Conservation (phyloP, 768 basidiomycete species). For the Psilocybe cyanescens region DNA sequence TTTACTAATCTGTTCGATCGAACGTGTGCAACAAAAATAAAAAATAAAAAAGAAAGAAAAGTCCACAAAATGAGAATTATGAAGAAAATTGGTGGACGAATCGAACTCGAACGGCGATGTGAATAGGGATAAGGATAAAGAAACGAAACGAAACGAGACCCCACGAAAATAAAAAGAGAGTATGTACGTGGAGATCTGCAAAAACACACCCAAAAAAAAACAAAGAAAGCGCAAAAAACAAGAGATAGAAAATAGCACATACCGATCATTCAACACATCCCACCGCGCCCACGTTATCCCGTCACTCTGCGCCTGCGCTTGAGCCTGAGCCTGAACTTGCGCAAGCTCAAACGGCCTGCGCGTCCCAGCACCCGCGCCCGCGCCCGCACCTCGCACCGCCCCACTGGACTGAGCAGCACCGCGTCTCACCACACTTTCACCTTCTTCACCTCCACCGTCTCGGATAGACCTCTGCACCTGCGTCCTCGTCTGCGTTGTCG, state of each 20-base stretch:
- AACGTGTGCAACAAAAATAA: no score
- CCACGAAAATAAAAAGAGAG: background rate
- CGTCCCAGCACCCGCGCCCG: background rate
- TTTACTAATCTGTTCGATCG: no score
- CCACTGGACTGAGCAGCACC: background rate
- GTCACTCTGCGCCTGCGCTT: constrained; percentile 26
- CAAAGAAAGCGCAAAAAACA: no score
- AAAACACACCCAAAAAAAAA: background rate
- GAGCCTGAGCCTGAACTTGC: background rate
- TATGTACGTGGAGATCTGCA: no score
- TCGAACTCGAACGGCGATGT: no score
- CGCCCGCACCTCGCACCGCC: background rate
- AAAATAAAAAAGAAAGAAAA: no score
- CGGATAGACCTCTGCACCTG: no score
- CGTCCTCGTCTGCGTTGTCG: no score
- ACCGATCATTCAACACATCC: constrained; percentile 35
- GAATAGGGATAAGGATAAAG: background rate
- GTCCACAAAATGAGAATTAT: no score
- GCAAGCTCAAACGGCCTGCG: background rate
- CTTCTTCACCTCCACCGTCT: background rate
- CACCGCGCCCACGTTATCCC: constrained; percentile 48
- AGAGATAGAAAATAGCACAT: background rate
- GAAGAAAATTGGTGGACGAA: no score
- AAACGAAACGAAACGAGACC: background rate
- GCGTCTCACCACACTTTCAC: background rate